These are phyloP conservation scores for Pythium sp. DNA, from an alignment of 352 stramenopile genomes.

Conservation along the genomic window DNA sequence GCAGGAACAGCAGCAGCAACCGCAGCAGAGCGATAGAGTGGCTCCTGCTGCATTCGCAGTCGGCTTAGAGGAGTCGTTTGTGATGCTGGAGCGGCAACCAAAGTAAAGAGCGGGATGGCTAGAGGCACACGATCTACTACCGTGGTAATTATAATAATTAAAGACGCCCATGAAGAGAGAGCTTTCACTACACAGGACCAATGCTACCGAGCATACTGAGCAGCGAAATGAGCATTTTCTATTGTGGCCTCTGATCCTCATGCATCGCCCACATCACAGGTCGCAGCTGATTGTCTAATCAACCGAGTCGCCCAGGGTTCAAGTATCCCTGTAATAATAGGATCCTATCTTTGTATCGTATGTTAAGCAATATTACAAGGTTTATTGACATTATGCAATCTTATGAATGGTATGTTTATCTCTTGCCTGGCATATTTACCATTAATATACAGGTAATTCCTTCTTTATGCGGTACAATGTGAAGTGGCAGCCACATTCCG, in stretches of 20 bases:
- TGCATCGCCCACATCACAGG: background rate
- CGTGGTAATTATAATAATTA: constrained; percentile 9
- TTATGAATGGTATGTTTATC: background rate
- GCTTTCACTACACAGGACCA: background rate
- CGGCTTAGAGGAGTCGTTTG: constrained; percentile 67
- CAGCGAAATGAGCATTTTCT: background rate
- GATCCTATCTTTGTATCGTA: background rate
- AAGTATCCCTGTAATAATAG: background rate
- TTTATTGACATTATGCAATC: background rate
- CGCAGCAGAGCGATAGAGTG: constrained; percentile 13
- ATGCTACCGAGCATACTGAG: no score
- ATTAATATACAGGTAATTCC: background rate
- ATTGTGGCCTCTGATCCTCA: background rate
- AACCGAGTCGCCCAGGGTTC: background rate
- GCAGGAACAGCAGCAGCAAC: background rate
- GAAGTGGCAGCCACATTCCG: background rate
- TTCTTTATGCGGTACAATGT: background rate
- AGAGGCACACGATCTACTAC: background rate
- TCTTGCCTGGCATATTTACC: background rate
- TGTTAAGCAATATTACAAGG: background rate
- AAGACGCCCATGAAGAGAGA: background rate
- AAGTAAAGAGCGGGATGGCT: constrained; percentile 9
- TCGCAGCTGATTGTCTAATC: background rate
- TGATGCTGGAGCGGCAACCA: constrained; percentile 57
- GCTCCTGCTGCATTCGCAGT: constrained; percentile 9